These are phyloP conservation scores for Metschnikowia peoriensis DNA, from an alignment of 805 yeast species.

Conservation along the genomic window DNA sequence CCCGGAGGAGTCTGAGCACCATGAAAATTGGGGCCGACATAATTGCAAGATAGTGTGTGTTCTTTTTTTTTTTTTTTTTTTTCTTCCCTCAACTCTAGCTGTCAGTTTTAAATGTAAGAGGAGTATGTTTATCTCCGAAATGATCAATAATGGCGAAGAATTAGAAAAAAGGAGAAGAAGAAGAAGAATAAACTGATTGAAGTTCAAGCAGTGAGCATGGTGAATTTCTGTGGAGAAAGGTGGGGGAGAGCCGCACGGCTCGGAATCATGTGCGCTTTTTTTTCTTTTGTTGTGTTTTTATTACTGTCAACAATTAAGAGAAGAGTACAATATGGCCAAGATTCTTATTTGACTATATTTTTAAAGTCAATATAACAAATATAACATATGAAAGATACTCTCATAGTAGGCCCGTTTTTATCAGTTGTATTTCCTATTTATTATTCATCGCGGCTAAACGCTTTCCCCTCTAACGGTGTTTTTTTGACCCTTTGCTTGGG, in stretches of 20 bases:
- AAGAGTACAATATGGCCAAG: too few relatives aligned
- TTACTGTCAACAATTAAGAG: too few relatives aligned
- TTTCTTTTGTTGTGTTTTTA: neutral
- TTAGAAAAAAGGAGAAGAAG: too few relatives aligned
- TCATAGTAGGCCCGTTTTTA: neutral
- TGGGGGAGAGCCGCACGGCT: conserved; percentile 2
- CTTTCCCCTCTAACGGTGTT: conserved; percentile 4
- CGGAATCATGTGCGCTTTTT: conserved; percentile 1
- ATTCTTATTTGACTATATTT: too few relatives aligned
- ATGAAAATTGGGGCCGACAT: conserved; percentile 13
- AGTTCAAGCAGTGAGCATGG: neutral
- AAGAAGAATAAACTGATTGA: neutral
- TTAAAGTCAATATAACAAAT: too few relatives aligned
- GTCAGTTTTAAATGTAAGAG: too few relatives aligned
- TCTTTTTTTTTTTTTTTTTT: neutral
- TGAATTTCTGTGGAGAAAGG: neutral
- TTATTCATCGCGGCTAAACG: neutral
- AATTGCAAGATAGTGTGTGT: neutral
- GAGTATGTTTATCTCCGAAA: too few relatives aligned
- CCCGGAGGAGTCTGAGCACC: conserved; percentile 33
- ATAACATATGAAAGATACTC: too few relatives aligned
- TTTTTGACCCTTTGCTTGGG: conserved; percentile 10
- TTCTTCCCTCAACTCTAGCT: too few relatives aligned
- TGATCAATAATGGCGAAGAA: too few relatives aligned
- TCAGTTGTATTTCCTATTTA: neutral